Base-by-base conservation (phyloP, 1,284 basidiomycete species). In the Cutaneotrichosporon sp. region DNA sequence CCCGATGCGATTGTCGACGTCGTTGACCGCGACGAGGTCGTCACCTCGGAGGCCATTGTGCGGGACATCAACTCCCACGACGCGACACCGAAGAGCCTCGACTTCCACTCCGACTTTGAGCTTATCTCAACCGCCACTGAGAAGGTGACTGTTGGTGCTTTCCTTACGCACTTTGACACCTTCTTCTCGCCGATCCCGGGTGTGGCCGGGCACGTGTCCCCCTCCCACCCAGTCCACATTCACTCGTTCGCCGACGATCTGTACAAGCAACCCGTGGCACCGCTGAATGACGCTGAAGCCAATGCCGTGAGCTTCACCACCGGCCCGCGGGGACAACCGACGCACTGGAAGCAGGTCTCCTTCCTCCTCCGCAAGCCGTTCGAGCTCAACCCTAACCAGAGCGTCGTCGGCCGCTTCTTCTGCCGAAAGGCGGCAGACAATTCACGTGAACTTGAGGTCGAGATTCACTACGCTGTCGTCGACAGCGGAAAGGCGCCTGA, bases 301-400 rank as follows among this genome's bases (percentile, higher is more conserved):
- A 78, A 79, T 27, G 81, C 81, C 41, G 77, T 78, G 16, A 76
- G 84, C 27, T 97, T 97, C 73, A 94, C 90, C 59, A 98, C 94
- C 0, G 90, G 91, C 1, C 91, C 94, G 5, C 75, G 63, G 37
- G 74, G 88, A 58, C 82, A 84, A 44, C 84, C 88, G 20, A 98
- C 94, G n/a, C 94, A 98, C 72, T 98, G 94, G 94, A 94, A 94
- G 72, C 94, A 98, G 70, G 93, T 93, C 0, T 67, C 92, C 11
- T 96, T 98, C 73, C 76, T 97, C 59, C 78, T 98, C 57, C 81
- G 83, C 51, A 82, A 91, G 47, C 87, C 90, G 0, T 82, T 97
- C 55, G 66, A 73, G 22, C 84, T 88, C 0, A 77, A 80, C 8
- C 82, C 87, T 71, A 91, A 90, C 85, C 53, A 48, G 81, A 70